Conservation (phyloP, 2,329 filamentous ascomycete genomes). For the Amesomyces nigricolor region DNA sequence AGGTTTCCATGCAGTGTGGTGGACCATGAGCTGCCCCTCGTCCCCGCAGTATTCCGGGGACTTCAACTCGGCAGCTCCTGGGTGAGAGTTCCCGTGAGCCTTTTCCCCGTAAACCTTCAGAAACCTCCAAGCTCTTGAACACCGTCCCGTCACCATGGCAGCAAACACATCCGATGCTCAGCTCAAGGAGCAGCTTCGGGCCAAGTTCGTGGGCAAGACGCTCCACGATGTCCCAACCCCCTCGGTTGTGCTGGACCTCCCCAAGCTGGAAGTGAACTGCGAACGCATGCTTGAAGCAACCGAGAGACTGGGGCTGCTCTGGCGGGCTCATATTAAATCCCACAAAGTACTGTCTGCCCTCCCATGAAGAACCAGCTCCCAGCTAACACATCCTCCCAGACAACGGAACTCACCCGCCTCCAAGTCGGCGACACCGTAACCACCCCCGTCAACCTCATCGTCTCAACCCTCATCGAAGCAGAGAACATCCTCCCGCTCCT, state of each 20-base stretch:
- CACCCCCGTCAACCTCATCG: constrained; percentile 55
- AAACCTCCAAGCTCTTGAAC: too few relatives aligned
- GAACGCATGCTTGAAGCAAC: constrained; percentile 63
- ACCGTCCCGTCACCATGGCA: neutral
- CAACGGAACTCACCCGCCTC: constrained; percentile 37
- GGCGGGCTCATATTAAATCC: constrained; percentile 75
- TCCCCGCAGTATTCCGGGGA: too few relatives aligned
- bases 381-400: constrained; percentile 16
- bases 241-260: constrained; percentile 61
- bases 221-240: constrained; percentile 59
- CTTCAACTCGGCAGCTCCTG: too few relatives aligned
- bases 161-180: neutral
- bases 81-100: too few relatives aligned
- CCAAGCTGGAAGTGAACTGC: constrained; percentile 63
- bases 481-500: constrained; percentile 61
- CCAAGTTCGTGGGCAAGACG: constrained; percentile 52
- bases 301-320: constrained; percentile 54
- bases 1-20: too few relatives aligned
- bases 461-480: constrained; percentile 69
- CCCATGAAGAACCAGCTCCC: neutral
- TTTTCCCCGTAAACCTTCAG: neutral
- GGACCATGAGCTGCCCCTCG: too few relatives aligned
- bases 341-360: constrained; percentile 49
- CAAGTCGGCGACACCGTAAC: constrained; percentile 58
- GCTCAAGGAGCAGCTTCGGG: constrained; percentile 34